These are phyloP conservation scores for Veloboletus limbatus DNA, from an alignment of 1,284 basidiomycete species.

Conservation along the genomic window DNA sequence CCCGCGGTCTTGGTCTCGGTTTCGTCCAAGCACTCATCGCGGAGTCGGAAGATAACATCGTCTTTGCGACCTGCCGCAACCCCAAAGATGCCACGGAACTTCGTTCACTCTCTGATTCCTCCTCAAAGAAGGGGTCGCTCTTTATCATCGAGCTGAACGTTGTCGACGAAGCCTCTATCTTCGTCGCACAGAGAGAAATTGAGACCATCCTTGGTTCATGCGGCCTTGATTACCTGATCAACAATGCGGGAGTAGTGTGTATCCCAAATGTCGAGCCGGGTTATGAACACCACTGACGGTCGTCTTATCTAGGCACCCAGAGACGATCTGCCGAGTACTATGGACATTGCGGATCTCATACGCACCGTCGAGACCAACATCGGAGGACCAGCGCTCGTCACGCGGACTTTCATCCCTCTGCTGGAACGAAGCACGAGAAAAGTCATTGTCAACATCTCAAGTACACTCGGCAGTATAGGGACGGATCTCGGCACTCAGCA, in stretches of 20 bases:
- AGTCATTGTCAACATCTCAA: constrained; percentile 27
- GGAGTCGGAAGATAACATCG: constrained; percentile 17
- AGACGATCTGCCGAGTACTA: constrained; percentile 15
- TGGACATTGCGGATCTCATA: constrained; percentile 12
- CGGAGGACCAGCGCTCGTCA: constrained; percentile 27
- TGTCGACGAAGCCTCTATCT: constrained; percentile 21
- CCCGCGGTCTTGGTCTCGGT: constrained; percentile 30
- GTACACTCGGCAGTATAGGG: constrained; percentile 24
- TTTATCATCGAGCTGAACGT: constrained; percentile 26
- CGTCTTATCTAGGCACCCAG: constrained; percentile 6
- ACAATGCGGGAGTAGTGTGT: constrained; percentile 29
- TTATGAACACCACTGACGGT: no score
- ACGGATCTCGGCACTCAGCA: constrained; percentile 12
- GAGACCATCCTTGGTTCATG: not conserved
- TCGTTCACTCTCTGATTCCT: constrained; percentile 4
- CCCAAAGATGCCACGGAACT: constrained; percentile 16
- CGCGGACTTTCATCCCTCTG: constrained; percentile 22
- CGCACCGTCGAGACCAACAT: constrained; percentile 19
- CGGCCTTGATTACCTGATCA: not conserved
- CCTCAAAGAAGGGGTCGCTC: constrained; percentile 7
- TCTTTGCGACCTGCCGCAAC: constrained; percentile 28
- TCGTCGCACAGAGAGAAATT: constrained; percentile 20
- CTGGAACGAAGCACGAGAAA: constrained; percentile 22
- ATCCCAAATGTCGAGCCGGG: not conserved
- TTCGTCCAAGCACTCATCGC: constrained; percentile 21